Conservation (phyloP, 768 basidiomycete genomes). For the Holtermanniella nyarrowii region DNA sequence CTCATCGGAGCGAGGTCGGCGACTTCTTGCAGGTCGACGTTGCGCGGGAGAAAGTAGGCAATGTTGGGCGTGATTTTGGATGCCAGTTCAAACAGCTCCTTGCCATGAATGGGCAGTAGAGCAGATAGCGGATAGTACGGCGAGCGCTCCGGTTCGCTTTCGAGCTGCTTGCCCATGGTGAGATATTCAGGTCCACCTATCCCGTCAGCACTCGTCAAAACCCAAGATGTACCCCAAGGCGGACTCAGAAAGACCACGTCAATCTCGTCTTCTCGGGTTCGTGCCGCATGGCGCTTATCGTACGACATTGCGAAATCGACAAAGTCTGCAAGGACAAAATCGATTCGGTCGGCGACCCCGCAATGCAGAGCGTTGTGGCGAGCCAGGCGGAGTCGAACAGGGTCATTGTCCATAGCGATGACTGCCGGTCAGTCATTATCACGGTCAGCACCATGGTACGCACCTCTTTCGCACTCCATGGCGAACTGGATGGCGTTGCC, state of each 20-base stretch:
- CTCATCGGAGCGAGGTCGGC: constrained; percentile 45
- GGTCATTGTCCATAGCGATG: constrained; percentile 82
- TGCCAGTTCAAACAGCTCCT: constrained; percentile 66
- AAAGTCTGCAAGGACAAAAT: constrained; percentile 83
- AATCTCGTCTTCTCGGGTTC: constrained; percentile 44
- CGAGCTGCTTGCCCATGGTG: constrained; percentile 3
- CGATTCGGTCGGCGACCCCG: constrained; percentile 88
- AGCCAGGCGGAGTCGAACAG: constrained; percentile 74
- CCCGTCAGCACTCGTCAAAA: constrained; percentile 3
- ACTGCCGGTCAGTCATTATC: constrained; percentile 47
- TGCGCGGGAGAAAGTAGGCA: constrained; percentile 82
- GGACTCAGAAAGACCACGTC: constrained; percentile 90
- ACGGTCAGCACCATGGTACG: constrained; percentile 23
- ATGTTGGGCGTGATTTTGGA: constrained; percentile 66
- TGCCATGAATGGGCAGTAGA: constrained; percentile 70
- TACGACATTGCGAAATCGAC: constrained; percentile 58
- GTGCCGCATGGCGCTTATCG: constrained; percentile 31
- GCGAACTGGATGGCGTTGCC: constrained; percentile 98
- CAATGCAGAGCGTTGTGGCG: constrained; percentile 88
- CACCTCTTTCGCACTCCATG: constrained; percentile 86
- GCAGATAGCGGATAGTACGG: constrained; percentile 54
- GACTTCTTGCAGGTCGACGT: constrained; percentile 64
- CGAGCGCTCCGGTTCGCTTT: constrained; percentile 3
- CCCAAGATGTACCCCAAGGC: constrained; percentile 83
- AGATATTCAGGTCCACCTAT: constrained; percentile 38